Evolutionary conservation across 768 basidiomycete genomes (phyloP), one percentile per base, ranked within the genome.

Genomic region (Rhizopogon roseolus): DNA sequence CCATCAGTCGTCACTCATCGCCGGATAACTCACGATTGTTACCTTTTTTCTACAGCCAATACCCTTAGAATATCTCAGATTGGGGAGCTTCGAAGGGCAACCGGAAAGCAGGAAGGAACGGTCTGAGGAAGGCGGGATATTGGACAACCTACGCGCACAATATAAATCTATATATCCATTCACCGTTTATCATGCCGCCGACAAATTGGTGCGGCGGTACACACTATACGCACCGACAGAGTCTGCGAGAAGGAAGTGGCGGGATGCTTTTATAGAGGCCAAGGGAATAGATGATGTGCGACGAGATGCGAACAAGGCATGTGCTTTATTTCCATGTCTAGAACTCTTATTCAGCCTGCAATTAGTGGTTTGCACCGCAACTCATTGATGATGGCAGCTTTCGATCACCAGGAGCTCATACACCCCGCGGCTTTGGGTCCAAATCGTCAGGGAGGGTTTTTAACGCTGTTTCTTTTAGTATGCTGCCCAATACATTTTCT

Each of bases 281-380:
- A 73, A 88, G 28, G 82, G 73, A 1, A 72, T 93, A 6, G 75
- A 87, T 58, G 78, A 77, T 58, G 85, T 76, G 7, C 70, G 82
- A 46, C 81, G 82, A 57, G 91, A 92, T 41, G 78, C 76, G 16
- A 92, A 88, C 60, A 84, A 83, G 84, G 91, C 90, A 57, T 25
- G 74, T 62, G 48, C 7, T 6, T 10, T 41, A 56, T 36, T 22
- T 53, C 34, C 41, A 16, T n/a, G 29, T 2, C 49, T 14, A 3
- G 8, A 41, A 22, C 13, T 17, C 50, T 57, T 59, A 13, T 60
- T 62, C 45, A 36, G 62, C 25, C 39, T 34, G 34, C 41, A 1
- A 11, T 17, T 54, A 93, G 91, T 85, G 81, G 76, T 91, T 88
- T 57, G 81, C 81, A 28, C 76, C 81, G 14, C 77, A 82, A 53